Evolutionary conservation across 352 stramenopile species (phyloP).

Genomic region (Blastocystis sp.): DNA sequence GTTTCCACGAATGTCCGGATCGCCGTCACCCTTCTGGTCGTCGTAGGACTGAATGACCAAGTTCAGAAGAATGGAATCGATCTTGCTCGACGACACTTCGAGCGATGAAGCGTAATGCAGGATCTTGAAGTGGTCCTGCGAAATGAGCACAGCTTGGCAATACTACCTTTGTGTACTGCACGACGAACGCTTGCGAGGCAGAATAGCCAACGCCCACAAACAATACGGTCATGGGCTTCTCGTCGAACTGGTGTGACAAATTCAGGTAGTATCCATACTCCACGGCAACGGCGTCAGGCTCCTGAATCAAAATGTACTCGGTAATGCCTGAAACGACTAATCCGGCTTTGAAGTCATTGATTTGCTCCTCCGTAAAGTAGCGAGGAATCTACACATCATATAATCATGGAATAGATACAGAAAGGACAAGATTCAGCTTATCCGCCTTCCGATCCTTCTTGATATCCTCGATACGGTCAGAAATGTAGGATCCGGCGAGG

Average conservation of each 20-base stretch:
- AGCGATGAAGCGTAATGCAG: conserved; percentile 6
- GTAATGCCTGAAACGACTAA: background rate
- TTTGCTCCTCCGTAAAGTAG: conserved; percentile 31
- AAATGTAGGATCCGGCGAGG: conserved; percentile 37
- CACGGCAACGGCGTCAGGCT: conserved; percentile 24
- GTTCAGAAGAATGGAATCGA: conserved; percentile 23
- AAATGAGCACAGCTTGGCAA: background rate
- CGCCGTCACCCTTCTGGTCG: background rate
- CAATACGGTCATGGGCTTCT: conserved; percentile 3
- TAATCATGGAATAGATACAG: conserved; percentile 21
- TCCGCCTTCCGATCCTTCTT: conserved; percentile 36
- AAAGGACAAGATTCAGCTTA: conserved; percentile 35
- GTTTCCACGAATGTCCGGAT: background rate
- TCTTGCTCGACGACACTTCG: conserved; percentile 18
- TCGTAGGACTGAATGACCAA: conserved; percentile 13
- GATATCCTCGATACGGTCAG: conserved; percentile 50
- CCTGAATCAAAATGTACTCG: conserved; percentile 38
- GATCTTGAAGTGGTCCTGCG: conserved; percentile 25
- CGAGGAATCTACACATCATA: conserved; percentile 16
- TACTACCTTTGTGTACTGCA: conserved; percentile 12
- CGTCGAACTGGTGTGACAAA: conserved; percentile 31
- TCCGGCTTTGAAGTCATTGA: conserved; percentile 33
- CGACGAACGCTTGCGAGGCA: conserved; percentile 30
- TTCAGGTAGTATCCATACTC: conserved; percentile 33
- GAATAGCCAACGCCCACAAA: conserved; percentile 54